A percentile compares a stretch with the other conserved stretches of the same genome.
Conservation (phyloP, 208 protist genomes). For the Wallacemonas sp. region DNA sequence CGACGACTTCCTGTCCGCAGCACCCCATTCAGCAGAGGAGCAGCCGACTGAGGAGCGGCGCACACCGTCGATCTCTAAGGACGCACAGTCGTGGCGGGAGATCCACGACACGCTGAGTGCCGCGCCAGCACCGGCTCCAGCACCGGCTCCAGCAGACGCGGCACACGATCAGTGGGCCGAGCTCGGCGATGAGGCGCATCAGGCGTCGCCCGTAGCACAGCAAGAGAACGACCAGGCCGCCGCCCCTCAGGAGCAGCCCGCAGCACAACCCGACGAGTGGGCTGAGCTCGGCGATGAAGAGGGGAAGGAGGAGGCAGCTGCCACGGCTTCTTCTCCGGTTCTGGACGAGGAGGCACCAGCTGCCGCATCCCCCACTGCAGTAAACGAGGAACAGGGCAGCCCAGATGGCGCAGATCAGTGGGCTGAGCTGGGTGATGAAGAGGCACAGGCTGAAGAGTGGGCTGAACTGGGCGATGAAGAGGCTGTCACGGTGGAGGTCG, state of each 20-base stretch:
- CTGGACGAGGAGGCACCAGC: too few species aligned
- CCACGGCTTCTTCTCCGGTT: too few species aligned
- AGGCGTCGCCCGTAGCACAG: background rate
- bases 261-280: constrained; percentile 8
- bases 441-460: constrained; percentile 6
- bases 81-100: constrained; percentile 4
- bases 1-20: background rate
- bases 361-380: background rate
- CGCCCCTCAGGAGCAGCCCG: background rate
- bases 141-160: background rate
- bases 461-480: constrained; percentile 8
- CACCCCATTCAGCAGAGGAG: background rate
- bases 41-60: background rate
- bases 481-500: constrained; percentile 16
- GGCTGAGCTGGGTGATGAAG: constrained; percentile 14
- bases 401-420: constrained; percentile 1
- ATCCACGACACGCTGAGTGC: background rate
- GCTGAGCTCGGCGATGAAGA: background rate
- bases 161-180: background rate
- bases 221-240: constrained; percentile 8
- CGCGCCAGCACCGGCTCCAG: background rate
- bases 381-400: constrained; percentile 4
- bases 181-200: constrained; percentile 1
- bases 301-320: background rate
- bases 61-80: background rate